Evolutionary conservation across 1,139 yeast genomes (phyloP).

Genomic region (Candida frijolesensis): DNA sequence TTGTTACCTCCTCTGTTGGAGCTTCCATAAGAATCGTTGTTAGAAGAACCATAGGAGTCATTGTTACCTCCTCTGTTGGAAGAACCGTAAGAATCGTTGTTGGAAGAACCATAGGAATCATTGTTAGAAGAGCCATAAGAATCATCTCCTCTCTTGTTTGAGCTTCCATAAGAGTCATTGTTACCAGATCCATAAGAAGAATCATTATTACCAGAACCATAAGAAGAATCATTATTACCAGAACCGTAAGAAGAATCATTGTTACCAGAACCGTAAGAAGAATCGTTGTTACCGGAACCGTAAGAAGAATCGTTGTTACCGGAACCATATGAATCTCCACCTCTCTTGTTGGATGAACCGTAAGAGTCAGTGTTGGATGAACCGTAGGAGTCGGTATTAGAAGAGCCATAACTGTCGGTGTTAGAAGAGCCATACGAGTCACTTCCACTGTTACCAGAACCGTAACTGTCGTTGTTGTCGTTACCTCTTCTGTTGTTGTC

Average conservation of each 20-base stretch:
- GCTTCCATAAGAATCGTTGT: constrained; percentile 18
- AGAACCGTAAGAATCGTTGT: constrained; percentile 21
- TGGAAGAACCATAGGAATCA: constrained; percentile 18
- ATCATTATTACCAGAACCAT: constrained; percentile 17
- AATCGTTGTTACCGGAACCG: constrained; percentile 22
- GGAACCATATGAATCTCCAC: constrained; percentile 23
- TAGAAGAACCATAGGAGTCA: constrained; percentile 25
- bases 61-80: constrained; percentile 15
- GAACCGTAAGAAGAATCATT: constrained; percentile 25
- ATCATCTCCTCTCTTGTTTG: constrained; percentile 13
- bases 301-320: constrained; percentile 22
- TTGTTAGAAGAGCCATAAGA: constrained; percentile 20
- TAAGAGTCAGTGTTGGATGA: constrained; percentile 21
- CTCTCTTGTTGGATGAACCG: constrained; percentile 15
- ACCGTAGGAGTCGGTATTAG: constrained; percentile 11
- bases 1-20: constrained; percentile 17
- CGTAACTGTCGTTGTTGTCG: constrained; percentile 14
- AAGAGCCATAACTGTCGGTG: constrained; percentile 20
- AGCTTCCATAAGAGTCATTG: constrained; percentile 21
- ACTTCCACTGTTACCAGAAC: constrained; percentile 12
- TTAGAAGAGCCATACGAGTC: constrained; percentile 15
- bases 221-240: constrained; percentile 20
- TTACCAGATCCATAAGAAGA: constrained; percentile 6
- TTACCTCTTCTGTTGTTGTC: constrained; percentile 9
- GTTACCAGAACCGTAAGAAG: constrained; percentile 21